A percentile compares a stretch with the other conserved stretches of the same genome.
phyloP scores from a whole-genome alignment of 768 basidiomycete species.

The Russula virescens region DNA sequence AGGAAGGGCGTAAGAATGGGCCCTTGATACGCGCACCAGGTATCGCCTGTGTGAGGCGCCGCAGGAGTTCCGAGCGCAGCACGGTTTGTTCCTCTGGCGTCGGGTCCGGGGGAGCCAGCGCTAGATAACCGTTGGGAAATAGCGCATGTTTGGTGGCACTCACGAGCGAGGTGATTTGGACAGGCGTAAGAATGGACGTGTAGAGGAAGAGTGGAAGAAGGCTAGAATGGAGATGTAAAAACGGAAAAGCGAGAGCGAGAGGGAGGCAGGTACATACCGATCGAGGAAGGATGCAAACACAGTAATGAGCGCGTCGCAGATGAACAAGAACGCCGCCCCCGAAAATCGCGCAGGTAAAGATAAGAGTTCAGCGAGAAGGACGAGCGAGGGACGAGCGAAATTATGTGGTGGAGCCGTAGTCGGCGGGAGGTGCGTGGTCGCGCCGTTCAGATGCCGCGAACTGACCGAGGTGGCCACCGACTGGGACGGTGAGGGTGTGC shows the following conservation, averaged over 20 bases:
- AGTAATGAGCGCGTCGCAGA: slow-evolving; percentile 42
- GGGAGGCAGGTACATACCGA: slow-evolving; percentile 37
- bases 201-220: slow-evolving; percentile 66
- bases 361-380: slow-evolving; percentile 47
- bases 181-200: slow-evolving; percentile 45
- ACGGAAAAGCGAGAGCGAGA: neutral
- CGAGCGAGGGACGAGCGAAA: slow-evolving; percentile 41
- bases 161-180: slow-evolving; percentile 47
- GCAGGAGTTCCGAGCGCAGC: slow-evolving; percentile 41
- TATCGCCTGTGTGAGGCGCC: slow-evolving; percentile 36
- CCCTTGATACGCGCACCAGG: slow-evolving; percentile 35
- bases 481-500: slow-evolving; percentile 11
- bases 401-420: slow-evolving; percentile 23
- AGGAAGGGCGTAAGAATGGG: neutral
- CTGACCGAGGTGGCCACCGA: slow-evolving; percentile 1
- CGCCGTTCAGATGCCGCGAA: neutral
- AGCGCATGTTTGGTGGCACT: slow-evolving; percentile 60
- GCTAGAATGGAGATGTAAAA: slow-evolving; percentile 33
- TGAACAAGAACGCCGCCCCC: slow-evolving; percentile 41
- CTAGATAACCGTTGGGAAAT: slow-evolving; percentile 89
- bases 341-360: slow-evolving; percentile 45
- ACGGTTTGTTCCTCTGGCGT: slow-evolving; percentile 66
- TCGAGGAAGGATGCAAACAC: slow-evolving; percentile 52
- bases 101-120: slow-evolving; percentile 65
- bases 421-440: neutral